Evolutionary conservation across 768 basidiomycete species (phyloP).

Genomic region (Psilocybe subaeruginosa): DNA sequence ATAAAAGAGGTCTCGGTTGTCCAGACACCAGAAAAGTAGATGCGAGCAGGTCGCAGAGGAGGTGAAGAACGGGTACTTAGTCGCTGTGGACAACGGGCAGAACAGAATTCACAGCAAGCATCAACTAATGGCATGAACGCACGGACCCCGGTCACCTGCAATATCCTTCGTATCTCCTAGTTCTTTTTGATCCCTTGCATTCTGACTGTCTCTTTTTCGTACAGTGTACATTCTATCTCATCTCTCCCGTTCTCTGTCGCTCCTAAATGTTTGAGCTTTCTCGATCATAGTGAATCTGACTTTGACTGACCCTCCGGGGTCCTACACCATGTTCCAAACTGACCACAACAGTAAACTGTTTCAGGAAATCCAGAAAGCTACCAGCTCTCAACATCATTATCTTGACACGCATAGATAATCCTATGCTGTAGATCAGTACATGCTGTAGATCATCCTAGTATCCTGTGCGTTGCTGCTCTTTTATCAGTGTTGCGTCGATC

Average conservation of each 20-base stretch:
- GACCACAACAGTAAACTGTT: not conserved
- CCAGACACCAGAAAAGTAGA: conserved; percentile 38
- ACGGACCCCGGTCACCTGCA: conserved; percentile 16
- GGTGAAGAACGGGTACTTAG: conserved; percentile 26
- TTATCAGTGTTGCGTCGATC: not conserved
- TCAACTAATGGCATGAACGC: conserved; percentile 12
- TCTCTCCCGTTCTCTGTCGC: not conserved
- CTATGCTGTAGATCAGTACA: no score
- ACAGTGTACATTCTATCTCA: not conserved
- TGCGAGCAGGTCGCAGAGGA: conserved; percentile 33
- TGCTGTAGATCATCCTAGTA: no score
- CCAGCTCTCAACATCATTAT: no score
- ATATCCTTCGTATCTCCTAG: not conserved
- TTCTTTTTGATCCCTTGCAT: not conserved
- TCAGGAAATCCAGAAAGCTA: not conserved
- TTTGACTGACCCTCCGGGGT: conserved; percentile 3
- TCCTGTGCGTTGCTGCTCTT: not conserved
- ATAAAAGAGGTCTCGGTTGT: conserved; percentile 27
- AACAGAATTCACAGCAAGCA: conserved; percentile 19
- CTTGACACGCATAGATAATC: no score
- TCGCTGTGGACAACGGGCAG: conserved; percentile 19
- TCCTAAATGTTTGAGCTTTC: no score
- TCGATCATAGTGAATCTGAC: no score
- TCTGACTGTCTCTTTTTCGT: not conserved
- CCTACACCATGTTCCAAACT: not conserved